Base-by-base conservation (phyloP, 306 rosid species). In the Vicia faba region DNA sequence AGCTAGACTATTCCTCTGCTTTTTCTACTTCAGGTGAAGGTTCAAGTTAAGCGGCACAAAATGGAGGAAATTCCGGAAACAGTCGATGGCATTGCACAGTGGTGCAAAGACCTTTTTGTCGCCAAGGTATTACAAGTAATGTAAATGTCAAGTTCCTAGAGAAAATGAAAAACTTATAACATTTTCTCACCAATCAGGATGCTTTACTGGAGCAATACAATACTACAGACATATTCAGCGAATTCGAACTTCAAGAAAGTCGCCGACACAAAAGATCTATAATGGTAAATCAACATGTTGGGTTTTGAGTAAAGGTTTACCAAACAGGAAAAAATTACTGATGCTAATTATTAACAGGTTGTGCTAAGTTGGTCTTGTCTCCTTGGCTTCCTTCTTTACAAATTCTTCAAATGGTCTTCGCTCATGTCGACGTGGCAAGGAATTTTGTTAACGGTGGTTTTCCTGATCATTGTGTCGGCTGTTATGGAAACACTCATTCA, bases 11-110 rank as follows among this genome's bases (percentile, higher is more conserved):
- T 33, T 33, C 38, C 38, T 33, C 38, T 33, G 38, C 38, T 33
- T 33, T 31, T 33, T 33, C 23, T 20, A 20, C 38, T 28, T 36
- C 68, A 92, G 96, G 85, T 92, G 44, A 92, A 87, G 76, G 13
- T 92, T 61, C 87, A 89, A 81, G 19, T 89, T 64, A 87, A 67
- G 79, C 82, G 98, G 41, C 88, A 85, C 63, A 45, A 61, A 66
- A 83, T 86, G 86, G 84, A 64, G 77, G 98, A 92, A 69, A 77
- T 92, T 69, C 95, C 96, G 2, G 82, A 85, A 73, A 85, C 96
- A 38, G 69, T 59, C 0, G 91, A 87, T 14, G 92, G 86, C 61
- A 86, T 83, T 63, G 84, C 88, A 66, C 92, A 92, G 49, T 89
- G 96, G 98, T 92, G 96, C 75, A 84, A 63, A 75, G 96, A 92